phyloP scores from a whole-genome alignment of 495 filamentous ascomycete species.

The Penicillium soppii region DNA sequence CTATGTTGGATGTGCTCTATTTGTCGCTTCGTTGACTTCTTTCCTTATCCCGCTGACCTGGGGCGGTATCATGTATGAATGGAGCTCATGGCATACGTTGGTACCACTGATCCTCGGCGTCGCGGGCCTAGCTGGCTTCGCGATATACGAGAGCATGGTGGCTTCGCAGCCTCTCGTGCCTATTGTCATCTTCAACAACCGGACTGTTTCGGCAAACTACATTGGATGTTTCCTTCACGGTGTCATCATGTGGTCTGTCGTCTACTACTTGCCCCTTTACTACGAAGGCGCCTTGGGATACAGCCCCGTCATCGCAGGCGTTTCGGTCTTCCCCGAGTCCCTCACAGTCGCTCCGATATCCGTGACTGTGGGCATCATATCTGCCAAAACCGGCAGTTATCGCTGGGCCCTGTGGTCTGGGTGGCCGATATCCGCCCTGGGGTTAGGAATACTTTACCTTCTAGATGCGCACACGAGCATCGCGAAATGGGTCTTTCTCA shows the following conservation, averaged over 20 bases:
- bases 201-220: conserved; percentile 40
- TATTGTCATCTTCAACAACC: conserved; percentile 41
- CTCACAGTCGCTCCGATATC: conserved; percentile 44
- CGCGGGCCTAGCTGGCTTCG: conserved; percentile 38
- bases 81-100: conserved; percentile 47
- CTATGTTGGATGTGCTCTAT: conserved; percentile 54
- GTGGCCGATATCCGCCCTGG: conserved; percentile 43
- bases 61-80: conserved; percentile 46
- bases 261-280: conserved; percentile 47
- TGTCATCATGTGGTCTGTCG: conserved; percentile 42
- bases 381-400: conserved; percentile 35
- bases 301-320: conserved; percentile 38
- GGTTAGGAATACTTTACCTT: conserved; percentile 34
- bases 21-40: conserved; percentile 41
- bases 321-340: conserved; percentile 44
- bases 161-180: conserved; percentile 47
- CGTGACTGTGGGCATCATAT: conserved; percentile 27
- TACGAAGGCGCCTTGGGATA: conserved; percentile 50
- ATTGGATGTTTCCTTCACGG: conserved; percentile 38
- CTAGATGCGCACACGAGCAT: conserved; percentile 31
- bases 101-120: conserved; percentile 56
- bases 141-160: conserved; percentile 41
- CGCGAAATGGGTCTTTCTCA: conserved; percentile 37
- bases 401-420: conserved; percentile 42
- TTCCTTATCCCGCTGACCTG: conserved; percentile 47